phyloP scores from a whole-genome alignment of 768 basidiomycete genomes.

The Panus rudis region DNA sequence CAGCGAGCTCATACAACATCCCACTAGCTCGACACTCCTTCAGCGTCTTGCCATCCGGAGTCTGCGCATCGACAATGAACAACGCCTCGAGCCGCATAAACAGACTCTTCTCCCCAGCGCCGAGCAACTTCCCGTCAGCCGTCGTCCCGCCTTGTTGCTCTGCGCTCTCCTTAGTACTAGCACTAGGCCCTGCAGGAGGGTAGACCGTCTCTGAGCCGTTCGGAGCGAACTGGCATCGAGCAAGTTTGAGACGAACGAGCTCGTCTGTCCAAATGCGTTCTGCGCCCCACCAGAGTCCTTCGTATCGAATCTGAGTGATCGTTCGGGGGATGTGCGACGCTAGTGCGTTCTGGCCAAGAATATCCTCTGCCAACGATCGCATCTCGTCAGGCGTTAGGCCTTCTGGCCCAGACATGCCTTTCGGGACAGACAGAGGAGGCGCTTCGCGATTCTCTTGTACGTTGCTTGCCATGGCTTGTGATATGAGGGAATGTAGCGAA shows the following conservation, averaged over 20 bases:
- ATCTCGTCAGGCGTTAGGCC: slow-evolving; percentile 17
- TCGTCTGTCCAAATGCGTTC: slow-evolving; percentile 87
- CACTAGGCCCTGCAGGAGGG: slow-evolving; percentile 51
- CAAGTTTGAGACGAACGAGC: slow-evolving; percentile 69
- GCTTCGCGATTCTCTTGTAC: background rate
- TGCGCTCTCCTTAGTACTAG: slow-evolving; percentile 25
- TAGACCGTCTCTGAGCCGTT: slow-evolving; percentile 52
- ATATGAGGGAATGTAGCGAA: slow-evolving; percentile 40
- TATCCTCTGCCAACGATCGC: slow-evolving; percentile 11
- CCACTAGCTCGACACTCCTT: slow-evolving; percentile 66
- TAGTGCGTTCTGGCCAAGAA: slow-evolving; percentile 19
- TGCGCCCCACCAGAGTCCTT: slow-evolving; percentile 86
- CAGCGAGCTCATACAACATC: slow-evolving; percentile 72
- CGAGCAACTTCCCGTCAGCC: slow-evolving; percentile 22
- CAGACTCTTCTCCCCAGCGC: slow-evolving; percentile 54
- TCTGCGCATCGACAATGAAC: slow-evolving; percentile 50
- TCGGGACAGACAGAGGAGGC: background rate
- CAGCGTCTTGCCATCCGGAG: slow-evolving; percentile 32
- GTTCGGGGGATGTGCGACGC: slow-evolving; percentile 17
- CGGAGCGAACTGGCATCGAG: slow-evolving; percentile 61
- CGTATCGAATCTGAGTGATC: slow-evolving; percentile 52
- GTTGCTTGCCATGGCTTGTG: slow-evolving; percentile 34
- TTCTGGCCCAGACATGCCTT: slow-evolving; percentile 8
- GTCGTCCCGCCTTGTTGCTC: slow-evolving; percentile 21
- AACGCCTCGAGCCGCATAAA: slow-evolving; percentile 68